phyloP scores from a whole-genome alignment of 306 rosid species.

The Lotus japonicus region DNA sequence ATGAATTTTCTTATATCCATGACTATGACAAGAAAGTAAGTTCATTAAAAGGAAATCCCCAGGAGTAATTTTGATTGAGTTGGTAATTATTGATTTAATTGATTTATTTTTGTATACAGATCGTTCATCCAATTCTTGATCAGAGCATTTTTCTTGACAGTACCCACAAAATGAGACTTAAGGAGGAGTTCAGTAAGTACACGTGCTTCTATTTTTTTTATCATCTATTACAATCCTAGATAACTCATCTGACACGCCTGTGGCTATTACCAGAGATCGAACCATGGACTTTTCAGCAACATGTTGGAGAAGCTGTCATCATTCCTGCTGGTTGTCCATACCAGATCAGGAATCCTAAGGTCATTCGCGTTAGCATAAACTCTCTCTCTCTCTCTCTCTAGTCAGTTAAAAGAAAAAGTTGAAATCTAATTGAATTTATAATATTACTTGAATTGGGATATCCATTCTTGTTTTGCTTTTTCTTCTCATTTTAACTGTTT shows the following conservation, averaged over 20 bases:
- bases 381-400: background rate
- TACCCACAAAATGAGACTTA: constrained; percentile 69
- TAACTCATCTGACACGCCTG: constrained; percentile 5
- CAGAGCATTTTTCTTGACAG: constrained; percentile 75
- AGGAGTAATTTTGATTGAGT: constrained; percentile 19
- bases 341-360: constrained; percentile 91
- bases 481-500: too few relatives aligned
- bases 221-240: constrained; percentile 11
- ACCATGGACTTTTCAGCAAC: constrained; percentile 95
- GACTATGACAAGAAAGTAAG: constrained; percentile 47
- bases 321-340: constrained; percentile 98
- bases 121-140: constrained; percentile 86
- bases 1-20: constrained; percentile 37
- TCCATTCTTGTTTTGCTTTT: background rate
- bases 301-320: constrained; percentile 91
- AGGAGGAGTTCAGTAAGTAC: constrained; percentile 86
- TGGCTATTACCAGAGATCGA: constrained; percentile 64
- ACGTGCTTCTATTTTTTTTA: constrained; percentile 1
- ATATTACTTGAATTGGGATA: background rate
- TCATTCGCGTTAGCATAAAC: constrained; percentile 19
- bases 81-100: constrained; percentile 10
- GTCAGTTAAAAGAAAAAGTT: background rate
- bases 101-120: constrained; percentile 51
- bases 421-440: background rate
- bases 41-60: constrained; percentile 7